A percentile compares a stretch with the other conserved stretches of the same genome.
Evolutionary conservation across 2,329 filamentous ascomycete genomes (phyloP).

Genomic region (Tolypocladium tundrense): DNA sequence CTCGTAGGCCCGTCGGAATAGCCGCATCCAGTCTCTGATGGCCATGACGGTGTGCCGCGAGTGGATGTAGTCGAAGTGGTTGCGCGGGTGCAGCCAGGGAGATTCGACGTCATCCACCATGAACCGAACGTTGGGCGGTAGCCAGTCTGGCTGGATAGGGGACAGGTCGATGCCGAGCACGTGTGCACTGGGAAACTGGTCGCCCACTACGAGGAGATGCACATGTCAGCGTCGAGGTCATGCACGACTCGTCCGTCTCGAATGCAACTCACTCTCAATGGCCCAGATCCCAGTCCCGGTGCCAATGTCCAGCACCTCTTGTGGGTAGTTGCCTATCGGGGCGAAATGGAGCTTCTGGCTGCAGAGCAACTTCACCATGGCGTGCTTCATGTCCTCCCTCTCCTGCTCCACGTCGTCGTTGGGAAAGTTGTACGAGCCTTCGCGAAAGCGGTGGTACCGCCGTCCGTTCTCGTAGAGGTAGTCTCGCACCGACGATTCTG

Average conservation of each 20-base stretch:
- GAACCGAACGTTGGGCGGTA: slow-evolving; percentile 46
- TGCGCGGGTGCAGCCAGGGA: slow-evolving; percentile 41
- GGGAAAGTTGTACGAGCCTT: slow-evolving; percentile 46
- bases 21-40: slow-evolving; percentile 42
- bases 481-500: slow-evolving; percentile 32
- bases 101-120: slow-evolving; percentile 48
- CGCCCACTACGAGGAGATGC: slow-evolving; percentile 28
- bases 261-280: slow-evolving; percentile 34
- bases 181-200: slow-evolving; percentile 30
- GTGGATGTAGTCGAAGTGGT: slow-evolving; percentile 52
- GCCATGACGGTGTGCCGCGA: slow-evolving; percentile 46
- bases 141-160: slow-evolving; percentile 38
- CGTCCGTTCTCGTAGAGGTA: slow-evolving; percentile 48
- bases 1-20: slow-evolving; percentile 37
- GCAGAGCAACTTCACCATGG: slow-evolving; percentile 38
- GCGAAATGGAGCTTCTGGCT: slow-evolving; percentile 40
- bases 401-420: slow-evolving; percentile 52
- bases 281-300: slow-evolving; percentile 51
- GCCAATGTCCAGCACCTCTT: slow-evolving; percentile 45
- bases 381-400: slow-evolving; percentile 46
- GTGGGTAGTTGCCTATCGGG: slow-evolving; percentile 34
- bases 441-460: slow-evolving; percentile 45
- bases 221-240: background rate
- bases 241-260: background rate
- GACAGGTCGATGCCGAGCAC: slow-evolving; percentile 36